phyloP scores from a whole-genome alignment of 208 protist species.

The Leishmania major region DNA sequence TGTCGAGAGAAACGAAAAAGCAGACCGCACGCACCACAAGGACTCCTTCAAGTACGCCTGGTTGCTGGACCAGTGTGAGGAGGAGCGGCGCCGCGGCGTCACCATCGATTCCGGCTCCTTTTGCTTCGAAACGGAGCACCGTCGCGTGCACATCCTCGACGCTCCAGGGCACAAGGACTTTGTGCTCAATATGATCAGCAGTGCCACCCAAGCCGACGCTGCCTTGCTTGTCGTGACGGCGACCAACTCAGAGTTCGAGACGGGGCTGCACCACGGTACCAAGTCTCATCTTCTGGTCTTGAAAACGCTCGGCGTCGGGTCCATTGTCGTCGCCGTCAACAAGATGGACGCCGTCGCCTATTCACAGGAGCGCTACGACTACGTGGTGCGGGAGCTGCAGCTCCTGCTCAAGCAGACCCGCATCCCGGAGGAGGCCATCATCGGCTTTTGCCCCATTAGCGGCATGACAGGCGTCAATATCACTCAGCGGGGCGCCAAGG shows the following conservation, averaged over 20 bases:
- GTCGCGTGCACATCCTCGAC: constrained; percentile 85
- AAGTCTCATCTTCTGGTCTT: constrained; percentile 97
- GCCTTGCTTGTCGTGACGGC: constrained; percentile 98
- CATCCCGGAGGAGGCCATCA: constrained; percentile 64
- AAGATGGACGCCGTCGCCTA: constrained; percentile 99
- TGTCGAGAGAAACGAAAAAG: constrained; percentile 90
- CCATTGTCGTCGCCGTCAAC: constrained; percentile 98
- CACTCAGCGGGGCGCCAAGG: constrained; percentile 16
- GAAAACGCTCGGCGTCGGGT: constrained; percentile 97
- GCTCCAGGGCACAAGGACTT: constrained; percentile 97
- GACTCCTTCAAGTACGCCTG: constrained; percentile 97
- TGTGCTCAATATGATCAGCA: constrained; percentile 98
- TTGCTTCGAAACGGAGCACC: constrained; percentile 92
- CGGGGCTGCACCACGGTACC: constrained; percentile 97
- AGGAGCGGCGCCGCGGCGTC: constrained; percentile 95
- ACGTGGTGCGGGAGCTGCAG: constrained; percentile 90
- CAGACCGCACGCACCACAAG: constrained; percentile 84
- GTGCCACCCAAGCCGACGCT: constrained; percentile 97
- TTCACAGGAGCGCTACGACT: constrained; percentile 91
- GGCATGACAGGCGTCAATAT: constrained; percentile 81
- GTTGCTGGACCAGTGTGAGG: constrained; percentile 95
- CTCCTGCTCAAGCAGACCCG: constrained; percentile 94
- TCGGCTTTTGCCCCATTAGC: constrained; percentile 82
- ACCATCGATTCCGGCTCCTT: constrained; percentile 95
- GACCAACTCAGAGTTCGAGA: constrained; percentile 97